phyloP scores from a whole-genome alignment of 495 filamentous ascomycete genomes.

The Penicillium daleae region DNA sequence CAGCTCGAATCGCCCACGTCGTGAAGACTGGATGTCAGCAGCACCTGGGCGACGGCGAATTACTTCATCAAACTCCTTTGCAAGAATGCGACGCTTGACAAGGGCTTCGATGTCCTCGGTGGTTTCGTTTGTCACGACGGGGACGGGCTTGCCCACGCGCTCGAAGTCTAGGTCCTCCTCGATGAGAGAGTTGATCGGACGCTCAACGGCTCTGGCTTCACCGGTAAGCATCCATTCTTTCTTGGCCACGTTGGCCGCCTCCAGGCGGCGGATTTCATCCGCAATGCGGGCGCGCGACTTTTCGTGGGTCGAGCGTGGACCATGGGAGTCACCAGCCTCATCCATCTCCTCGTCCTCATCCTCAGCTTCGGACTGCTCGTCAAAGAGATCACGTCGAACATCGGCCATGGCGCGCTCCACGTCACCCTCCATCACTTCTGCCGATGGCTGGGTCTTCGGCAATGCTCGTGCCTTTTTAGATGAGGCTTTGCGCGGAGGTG shows the following conservation, averaged over 20 bases:
- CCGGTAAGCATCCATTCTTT: constrained; percentile 89
- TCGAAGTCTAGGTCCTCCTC: constrained; percentile 97
- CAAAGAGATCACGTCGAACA: constrained; percentile 89
- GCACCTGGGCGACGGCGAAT: constrained; percentile 75
- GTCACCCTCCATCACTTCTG: constrained; percentile 57
- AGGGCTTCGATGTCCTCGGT: constrained; percentile 91
- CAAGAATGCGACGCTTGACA: constrained; percentile 91
- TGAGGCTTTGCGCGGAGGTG: constrained; percentile 71
- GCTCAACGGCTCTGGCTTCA: constrained; percentile 79
- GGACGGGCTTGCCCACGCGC: constrained; percentile 90
- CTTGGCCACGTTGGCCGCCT: constrained; percentile 87
- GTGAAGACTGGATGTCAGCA: constrained; percentile 51
- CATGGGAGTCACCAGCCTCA: constrained; percentile 51
- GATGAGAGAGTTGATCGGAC: constrained; percentile 88
- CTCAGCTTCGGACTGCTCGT: constrained; percentile 51
- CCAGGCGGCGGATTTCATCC: constrained; percentile 87
- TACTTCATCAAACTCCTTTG: constrained; percentile 91
- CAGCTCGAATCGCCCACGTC: constrained; percentile 74
- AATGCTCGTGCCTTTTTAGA: constrained; percentile 52
- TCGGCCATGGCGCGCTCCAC: constrained; percentile 87
- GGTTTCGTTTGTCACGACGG: constrained; percentile 91
- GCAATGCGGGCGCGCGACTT: constrained; percentile 81
- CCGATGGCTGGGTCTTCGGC: constrained; percentile 53
- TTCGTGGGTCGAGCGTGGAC: constrained; percentile 77
- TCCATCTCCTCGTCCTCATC: constrained; percentile 41